phyloP scores from a whole-genome alignment of 495 filamentous ascomycete genomes.

The Mytilinidion resinicola region DNA sequence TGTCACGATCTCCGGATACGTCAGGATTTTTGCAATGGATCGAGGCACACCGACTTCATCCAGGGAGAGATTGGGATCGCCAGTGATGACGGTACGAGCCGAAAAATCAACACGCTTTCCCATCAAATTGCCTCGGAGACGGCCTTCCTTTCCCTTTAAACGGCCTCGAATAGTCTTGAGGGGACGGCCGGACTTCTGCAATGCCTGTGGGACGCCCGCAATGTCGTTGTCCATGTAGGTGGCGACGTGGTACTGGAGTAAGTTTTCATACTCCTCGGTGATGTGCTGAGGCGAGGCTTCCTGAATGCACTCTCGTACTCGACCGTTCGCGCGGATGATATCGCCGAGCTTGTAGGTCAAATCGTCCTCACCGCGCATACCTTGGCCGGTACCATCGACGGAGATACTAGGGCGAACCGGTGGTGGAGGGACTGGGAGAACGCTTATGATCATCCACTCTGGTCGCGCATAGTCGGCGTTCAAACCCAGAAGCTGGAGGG shows the following conservation, averaged over 20 bases:
- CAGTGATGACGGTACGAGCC: conserved; percentile 97
- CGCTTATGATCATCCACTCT: conserved; percentile 97
- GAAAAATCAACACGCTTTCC: conserved; percentile 99
- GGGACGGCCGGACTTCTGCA: conserved; percentile 93
- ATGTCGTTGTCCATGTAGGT: conserved; percentile 99
- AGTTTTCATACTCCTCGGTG: conserved; percentile 75
- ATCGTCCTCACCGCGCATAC: conserved; percentile 92
- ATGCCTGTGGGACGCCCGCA: conserved; percentile 86
- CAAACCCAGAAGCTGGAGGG: conserved; percentile 79
- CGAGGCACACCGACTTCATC: conserved; percentile 94
- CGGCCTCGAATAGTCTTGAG: conserved; percentile 94
- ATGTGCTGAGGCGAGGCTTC: conserved; percentile 89
- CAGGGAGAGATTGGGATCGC: conserved; percentile 90
- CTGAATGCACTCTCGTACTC: conserved; percentile 77
- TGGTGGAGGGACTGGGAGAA: conserved; percentile 89
- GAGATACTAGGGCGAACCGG: conserved; percentile 94
- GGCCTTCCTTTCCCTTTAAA: conserved; percentile 97
- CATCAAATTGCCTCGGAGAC: conserved; percentile 96
- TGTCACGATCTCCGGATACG: conserved; percentile 95
- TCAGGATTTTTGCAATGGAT: conserved; percentile 81
- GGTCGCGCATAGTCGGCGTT: conserved; percentile 90
- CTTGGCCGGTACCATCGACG: conserved; percentile 81
- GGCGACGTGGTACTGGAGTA: conserved; percentile 96
- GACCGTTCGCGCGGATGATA: conserved; percentile 95
- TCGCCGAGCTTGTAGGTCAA: conserved; percentile 97